Percentiles rank a stretch among this genome's conserved stretches.
Conservation (phyloP, 1,284 basidiomycete genomes). For the Neotropicomus parvogracilis region DNA sequence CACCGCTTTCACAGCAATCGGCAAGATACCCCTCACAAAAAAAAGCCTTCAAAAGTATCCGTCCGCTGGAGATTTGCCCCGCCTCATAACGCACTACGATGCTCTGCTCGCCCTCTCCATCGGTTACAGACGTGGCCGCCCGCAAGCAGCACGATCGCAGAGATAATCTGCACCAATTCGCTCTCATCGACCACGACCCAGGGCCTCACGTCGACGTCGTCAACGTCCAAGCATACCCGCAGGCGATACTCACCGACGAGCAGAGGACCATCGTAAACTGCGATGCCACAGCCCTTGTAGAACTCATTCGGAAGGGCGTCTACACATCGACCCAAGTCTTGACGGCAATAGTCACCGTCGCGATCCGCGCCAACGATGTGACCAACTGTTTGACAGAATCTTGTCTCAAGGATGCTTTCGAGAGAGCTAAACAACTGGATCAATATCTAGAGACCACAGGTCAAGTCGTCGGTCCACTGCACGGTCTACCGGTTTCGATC, state of each 20-base stretch:
- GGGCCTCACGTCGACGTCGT: slow-evolving; percentile 2
- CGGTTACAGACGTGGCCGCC: slow-evolving; percentile 17
- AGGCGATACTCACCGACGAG: slow-evolving; percentile 23
- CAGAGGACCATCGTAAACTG: slow-evolving; percentile 29
- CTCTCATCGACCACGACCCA: neutral
- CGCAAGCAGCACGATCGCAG: slow-evolving; percentile 28
- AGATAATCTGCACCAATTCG: slow-evolving; percentile 11
- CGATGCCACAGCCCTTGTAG: slow-evolving; percentile 28
- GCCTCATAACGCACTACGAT: slow-evolving; percentile 6
- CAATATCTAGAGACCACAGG: slow-evolving; percentile 43
- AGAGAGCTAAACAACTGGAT: slow-evolving; percentile 51
- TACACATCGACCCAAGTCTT: slow-evolving; percentile 29
- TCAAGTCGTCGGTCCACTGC: slow-evolving; percentile 53
- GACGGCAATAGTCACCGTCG: slow-evolving; percentile 28
- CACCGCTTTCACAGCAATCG: slow-evolving; percentile 18
- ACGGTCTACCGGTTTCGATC: slow-evolving; percentile 54
- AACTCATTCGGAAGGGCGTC: slow-evolving; percentile 19
- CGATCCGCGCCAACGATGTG: slow-evolving; percentile 28
- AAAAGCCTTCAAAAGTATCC: slow-evolving; percentile 9
- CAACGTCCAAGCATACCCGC: slow-evolving; percentile 29
- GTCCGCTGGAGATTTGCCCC: neutral
- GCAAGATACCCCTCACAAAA: neutral
- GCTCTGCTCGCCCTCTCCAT: neutral
- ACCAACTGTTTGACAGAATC: slow-evolving; percentile 58
- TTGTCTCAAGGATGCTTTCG: slow-evolving; percentile 50